These are phyloP conservation scores for Chiua virens DNA, from an alignment of 768 basidiomycete species.

Conservation along the genomic window DNA sequence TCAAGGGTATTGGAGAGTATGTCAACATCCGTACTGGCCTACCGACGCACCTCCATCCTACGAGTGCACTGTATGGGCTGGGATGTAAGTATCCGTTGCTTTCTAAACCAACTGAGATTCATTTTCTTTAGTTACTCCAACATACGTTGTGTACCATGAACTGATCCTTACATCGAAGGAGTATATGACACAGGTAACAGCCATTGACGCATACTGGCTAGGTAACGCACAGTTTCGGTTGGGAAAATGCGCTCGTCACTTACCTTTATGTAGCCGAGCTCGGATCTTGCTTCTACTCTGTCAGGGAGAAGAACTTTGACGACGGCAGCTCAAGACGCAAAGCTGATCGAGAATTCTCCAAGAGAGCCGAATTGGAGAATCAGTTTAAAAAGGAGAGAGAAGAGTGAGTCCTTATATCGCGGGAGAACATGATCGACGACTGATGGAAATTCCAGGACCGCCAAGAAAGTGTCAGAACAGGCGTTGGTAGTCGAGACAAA, in stretches of 20 bases:
- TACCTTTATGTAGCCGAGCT: constrained; percentile 65
- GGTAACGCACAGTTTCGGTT: constrained; percentile 46
- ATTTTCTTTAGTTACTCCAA: constrained; percentile 73
- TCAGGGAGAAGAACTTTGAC: constrained; percentile 97
- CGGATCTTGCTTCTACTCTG: constrained; percentile 95
- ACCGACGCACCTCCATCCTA: constrained; percentile 95
- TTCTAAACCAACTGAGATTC: neutral
- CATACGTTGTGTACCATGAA: constrained; percentile 97
- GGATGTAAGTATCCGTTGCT: constrained; percentile 64
- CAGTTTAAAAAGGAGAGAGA: constrained; percentile 86
- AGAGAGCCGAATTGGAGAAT: constrained; percentile 85
- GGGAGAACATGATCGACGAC: constrained; percentile 5
- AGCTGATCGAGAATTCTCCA: constrained; percentile 89
- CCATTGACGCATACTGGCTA: constrained; percentile 96
- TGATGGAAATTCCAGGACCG: constrained; percentile 41
- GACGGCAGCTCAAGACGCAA: constrained; percentile 74
- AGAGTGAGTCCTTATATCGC: constrained; percentile 40
- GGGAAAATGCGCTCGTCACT: constrained; percentile 1
- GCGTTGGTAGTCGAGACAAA: constrained; percentile 54
- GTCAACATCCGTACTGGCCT: constrained; percentile 94
- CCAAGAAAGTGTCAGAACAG: constrained; percentile 63
- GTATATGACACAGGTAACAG: constrained; percentile 99
- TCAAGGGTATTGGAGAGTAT: constrained; percentile 99
- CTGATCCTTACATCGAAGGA: constrained; percentile 93
- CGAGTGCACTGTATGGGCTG: constrained; percentile 92